phyloP scores from a whole-genome alignment of 2,329 filamentous ascomycete genomes.

The Bipolaris bicolor region DNA sequence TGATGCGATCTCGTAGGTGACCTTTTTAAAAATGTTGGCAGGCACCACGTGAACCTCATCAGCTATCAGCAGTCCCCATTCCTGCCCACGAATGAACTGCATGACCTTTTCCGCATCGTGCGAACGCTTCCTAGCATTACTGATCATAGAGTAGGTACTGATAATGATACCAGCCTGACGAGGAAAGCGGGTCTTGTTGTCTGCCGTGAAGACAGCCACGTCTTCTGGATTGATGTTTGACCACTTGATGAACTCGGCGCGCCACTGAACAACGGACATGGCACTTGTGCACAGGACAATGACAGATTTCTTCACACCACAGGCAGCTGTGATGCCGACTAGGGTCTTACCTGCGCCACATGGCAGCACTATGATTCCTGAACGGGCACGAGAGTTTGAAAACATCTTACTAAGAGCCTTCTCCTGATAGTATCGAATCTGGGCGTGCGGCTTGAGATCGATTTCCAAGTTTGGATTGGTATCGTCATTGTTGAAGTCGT shows the following conservation, averaged over 20 bases:
- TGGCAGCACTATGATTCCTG: constrained; percentile 94
- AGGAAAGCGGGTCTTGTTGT: constrained; percentile 84
- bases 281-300: constrained; percentile 96
- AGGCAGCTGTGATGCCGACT: constrained; percentile 97
- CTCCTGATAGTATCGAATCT: constrained; percentile 94
- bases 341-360: constrained; percentile 97
- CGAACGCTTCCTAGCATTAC: constrained; percentile 81
- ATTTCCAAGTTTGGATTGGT: constrained; percentile 92
- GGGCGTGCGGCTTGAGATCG: constrained; percentile 84
- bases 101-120: constrained; percentile 98
- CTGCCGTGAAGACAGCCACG: constrained; percentile 92
- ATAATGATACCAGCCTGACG: constrained; percentile 95
- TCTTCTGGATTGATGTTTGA: constrained; percentile 96
- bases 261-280: constrained; percentile 98
- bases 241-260: constrained; percentile 96
- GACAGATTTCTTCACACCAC: constrained; percentile 95
- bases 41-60: constrained; percentile 99
- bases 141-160: constrained; percentile 99
- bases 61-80: constrained; percentile 97
- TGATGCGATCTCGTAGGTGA: constrained; percentile 90
- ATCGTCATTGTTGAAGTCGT: constrained; percentile 92
- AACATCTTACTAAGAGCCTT: constrained; percentile 99
- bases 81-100: constrained; percentile 84
- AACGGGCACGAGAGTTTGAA: constrained; percentile 94
- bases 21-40: constrained; percentile 92